phyloP scores from a whole-genome alignment of 2,329 filamentous ascomycete genomes.

The Talaromyces atroroseus region DNA sequence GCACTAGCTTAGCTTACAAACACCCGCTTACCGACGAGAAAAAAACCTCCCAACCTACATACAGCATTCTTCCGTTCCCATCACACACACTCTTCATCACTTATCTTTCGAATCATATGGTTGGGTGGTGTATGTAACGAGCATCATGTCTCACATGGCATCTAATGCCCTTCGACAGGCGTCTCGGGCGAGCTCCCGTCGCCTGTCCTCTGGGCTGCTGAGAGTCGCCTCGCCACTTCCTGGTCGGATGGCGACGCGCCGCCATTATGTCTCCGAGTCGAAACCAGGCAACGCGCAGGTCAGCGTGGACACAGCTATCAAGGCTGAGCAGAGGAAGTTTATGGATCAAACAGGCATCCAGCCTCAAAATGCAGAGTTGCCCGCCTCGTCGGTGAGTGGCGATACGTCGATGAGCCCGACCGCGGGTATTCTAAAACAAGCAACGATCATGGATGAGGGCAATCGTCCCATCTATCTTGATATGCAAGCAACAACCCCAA shows the following conservation, averaged over 20 bases:
- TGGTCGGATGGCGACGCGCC: slow-evolving; percentile 37
- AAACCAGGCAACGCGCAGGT: slow-evolving; percentile 67
- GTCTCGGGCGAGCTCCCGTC: slow-evolving; percentile 53
- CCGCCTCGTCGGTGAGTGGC: slow-evolving; percentile 52
- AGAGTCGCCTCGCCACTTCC: slow-evolving; percentile 36
- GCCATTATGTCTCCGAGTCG: slow-evolving; percentile 78
- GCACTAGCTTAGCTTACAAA: slow-evolving; percentile 11
- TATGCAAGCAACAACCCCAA: slow-evolving; percentile 94
- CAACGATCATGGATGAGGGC: slow-evolving; percentile 87
- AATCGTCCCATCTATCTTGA: slow-evolving; percentile 94
- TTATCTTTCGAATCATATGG: slow-evolving; percentile 20
- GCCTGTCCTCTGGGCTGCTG: slow-evolving; percentile 38
- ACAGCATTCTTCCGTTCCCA: neutral
- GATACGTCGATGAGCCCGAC: slow-evolving; percentile 75
- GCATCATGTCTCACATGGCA: slow-evolving; percentile 59
- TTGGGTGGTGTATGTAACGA: slow-evolving; percentile 16
- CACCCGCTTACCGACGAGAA: slow-evolving; percentile 16
- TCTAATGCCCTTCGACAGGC: slow-evolving; percentile 66
- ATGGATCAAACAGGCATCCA: slow-evolving; percentile 51
- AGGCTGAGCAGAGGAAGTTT: slow-evolving; percentile 79
- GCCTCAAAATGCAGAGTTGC: slow-evolving; percentile 55
- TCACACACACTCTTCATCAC: slow-evolving; percentile 6
- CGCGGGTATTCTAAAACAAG: slow-evolving; percentile 79
- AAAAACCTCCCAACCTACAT: neutral
- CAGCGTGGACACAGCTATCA: slow-evolving; percentile 74